Conservation (phyloP, 768 basidiomycete genomes). For the Leccinellum luteum region DNA sequence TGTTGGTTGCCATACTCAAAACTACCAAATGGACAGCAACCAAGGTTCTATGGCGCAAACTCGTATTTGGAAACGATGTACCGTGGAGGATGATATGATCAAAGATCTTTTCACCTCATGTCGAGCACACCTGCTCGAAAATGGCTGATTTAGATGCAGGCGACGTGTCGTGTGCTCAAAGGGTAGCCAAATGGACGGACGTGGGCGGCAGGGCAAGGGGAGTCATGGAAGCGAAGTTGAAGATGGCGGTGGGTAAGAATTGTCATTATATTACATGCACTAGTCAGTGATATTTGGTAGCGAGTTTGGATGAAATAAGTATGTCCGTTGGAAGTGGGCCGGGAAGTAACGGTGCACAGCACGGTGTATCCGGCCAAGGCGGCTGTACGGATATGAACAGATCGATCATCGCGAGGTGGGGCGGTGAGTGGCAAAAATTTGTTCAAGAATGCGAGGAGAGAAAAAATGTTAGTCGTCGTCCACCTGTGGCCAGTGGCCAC, state of each 20-base stretch:
- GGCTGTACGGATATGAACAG: constrained; percentile 34
- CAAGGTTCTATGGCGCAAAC: constrained; percentile 19
- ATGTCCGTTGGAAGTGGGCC: constrained; percentile 9
- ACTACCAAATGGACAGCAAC: constrained; percentile 30
- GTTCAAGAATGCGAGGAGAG: constrained; percentile 7
- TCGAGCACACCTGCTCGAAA: constrained; percentile 23
- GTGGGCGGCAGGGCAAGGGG: constrained; percentile 21
- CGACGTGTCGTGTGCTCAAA: constrained; percentile 27
- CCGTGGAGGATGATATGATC: constrained; percentile 21
- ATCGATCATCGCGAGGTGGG: constrained; percentile 13
- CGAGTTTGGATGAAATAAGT: constrained; percentile 7
- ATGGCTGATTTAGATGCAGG: constrained; percentile 22
- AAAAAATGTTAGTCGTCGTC: not conserved
- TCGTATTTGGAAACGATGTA: constrained; percentile 23
- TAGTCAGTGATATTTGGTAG: constrained; percentile 9
- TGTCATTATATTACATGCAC: constrained; percentile 10
- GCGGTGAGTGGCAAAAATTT: constrained; percentile 20
- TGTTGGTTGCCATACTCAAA: constrained; percentile 23
- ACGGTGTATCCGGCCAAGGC: constrained; percentile 27
- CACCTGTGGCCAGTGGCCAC: not conserved
- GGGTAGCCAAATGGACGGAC: constrained; percentile 24
- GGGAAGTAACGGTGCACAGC: constrained; percentile 24
- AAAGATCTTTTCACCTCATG: constrained; percentile 33
- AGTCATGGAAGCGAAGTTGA: constrained; percentile 24
- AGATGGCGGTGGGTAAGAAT: constrained; percentile 18